Base-by-base conservation (phyloP, 208 protist species). In the Leishmania gerbilli region DNA sequence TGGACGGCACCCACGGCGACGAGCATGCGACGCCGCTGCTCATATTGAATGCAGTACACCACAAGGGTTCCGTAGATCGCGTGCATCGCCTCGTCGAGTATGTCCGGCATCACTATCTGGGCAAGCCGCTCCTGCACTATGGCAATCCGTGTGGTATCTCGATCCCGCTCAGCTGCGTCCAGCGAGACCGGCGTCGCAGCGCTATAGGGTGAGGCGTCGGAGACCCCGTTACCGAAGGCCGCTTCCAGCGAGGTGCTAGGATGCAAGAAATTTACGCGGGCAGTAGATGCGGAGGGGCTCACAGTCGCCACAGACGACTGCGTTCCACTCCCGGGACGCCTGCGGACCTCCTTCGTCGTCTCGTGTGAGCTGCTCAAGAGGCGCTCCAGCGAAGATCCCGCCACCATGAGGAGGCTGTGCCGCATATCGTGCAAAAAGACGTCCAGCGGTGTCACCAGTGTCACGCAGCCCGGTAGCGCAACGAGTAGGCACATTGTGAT, bases 1-100 rank as follows among this genome's bases (percentile, higher is more conserved):
- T 71, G 65, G 64, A 92, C 90, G 17, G 92, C 85, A 5, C 15
- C 9, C 1, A 95, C 0, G n/a, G 92, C 62, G 47, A 40, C 42
- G 37, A 45, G 74, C 24, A 95, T 80, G 34, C 58, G 53, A 3
- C 56, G 67, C 42, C 76, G 11, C 74, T 86, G 71, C 53, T 71
- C 53, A 24, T 83, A 64, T 49, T 84, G 81, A 51, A 75, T 78
- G 74, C 69, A 62, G 79, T 90, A 94, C 42, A 87, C 76, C 7
- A 83, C 42, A 27, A 91, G 75, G 40, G 79, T 79, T 68, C 31
- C 37, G 17, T 40, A 40, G 53, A 86, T 74, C 7, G 74, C 78
- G 2, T 62, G 51, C 42, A 86, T 31, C 17, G 82, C 71, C 24
- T 81, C 78, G 65, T 86, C 67, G 8, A 86, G 78, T 3, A 80